Evolutionary conservation across 2,329 filamentous ascomycete genomes (phyloP), one percentile per base, ranked within the genome.

Genomic region (Rhexocercosporidium sp.): DNA sequence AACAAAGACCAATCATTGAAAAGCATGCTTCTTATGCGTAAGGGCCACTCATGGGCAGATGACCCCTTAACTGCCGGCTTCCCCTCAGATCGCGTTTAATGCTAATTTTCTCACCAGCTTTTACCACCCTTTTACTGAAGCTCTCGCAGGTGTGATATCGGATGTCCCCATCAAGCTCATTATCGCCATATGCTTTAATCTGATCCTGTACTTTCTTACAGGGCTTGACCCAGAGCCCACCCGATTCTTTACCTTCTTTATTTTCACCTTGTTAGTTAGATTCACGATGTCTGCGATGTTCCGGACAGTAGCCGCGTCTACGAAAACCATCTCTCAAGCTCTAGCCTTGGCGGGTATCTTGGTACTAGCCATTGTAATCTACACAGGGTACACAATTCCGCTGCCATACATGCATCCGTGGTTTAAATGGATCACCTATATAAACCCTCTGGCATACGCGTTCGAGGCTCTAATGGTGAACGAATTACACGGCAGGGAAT

Each of bases 81-180:
- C 29, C 29, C 29, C 29, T 31, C 29, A 31, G 29, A 31, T 31
- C 29, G 29, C 9, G 29, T 31, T 31, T 31, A 31, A 31, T 31
- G 29, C 29, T 31, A 31, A 31, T 31, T 31, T 31, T 31, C 29
- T 31, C 29, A 31, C 29, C 29, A 31, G 29, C 22, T 85, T 97
- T 25, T 97, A 97, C 73, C 94, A 97, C 75, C 93, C 95, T 0
- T 94, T 92, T 14, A 92, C 94, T 6, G 94, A 97, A 83, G 93
- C 94, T 16, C 84, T 95, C 59, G 89, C 94, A 0, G 95, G 92
- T 18, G 96, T 97, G 89, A 80, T 97, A 31, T 91, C 88, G 68
- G 94, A 97, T 73, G 81, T 96, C 80, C 94, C 94, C 0, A 93
- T 94, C 79, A 97, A 96, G 79, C 80, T 97, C 11, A 27, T 79